phyloP scores from a whole-genome alignment of 108 stramenopile species.

The Phaeodactylum tricornutum region DNA sequence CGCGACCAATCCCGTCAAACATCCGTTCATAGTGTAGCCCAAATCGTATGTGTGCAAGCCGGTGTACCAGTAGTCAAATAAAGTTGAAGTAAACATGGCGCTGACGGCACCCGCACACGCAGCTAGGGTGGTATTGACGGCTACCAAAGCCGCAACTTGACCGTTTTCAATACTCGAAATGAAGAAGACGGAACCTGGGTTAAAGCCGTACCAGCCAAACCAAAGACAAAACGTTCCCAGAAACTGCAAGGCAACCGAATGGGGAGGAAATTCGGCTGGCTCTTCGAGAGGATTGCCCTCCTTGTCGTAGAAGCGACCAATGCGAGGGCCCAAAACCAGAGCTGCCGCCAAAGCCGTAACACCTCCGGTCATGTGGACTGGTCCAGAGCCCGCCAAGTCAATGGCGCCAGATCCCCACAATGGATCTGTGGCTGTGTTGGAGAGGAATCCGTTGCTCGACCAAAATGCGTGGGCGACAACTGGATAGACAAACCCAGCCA shows the following conservation, averaged over 20 bases:
- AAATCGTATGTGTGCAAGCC: slow-evolving; percentile 38
- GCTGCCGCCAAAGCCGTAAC: slow-evolving; percentile 49
- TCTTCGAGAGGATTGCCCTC: slow-evolving; percentile 38
- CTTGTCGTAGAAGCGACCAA: slow-evolving; percentile 47
- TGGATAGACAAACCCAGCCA: slow-evolving; percentile 84
- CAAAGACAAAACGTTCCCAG: slow-evolving; percentile 77
- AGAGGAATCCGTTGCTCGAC: slow-evolving; percentile 59
- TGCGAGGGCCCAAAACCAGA: slow-evolving; percentile 53
- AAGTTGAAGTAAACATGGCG: slow-evolving; percentile 49
- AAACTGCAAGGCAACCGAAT: slow-evolving; percentile 53
- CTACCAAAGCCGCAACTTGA: slow-evolving; percentile 44
- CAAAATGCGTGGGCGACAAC: slow-evolving; percentile 82
- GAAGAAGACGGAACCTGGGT: slow-evolving; percentile 48
- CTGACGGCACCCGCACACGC: slow-evolving; percentile 44
- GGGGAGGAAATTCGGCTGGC: slow-evolving; percentile 33
- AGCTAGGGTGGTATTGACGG: slow-evolving; percentile 67
- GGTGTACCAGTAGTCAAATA: slow-evolving; percentile 16
- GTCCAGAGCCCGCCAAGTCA: slow-evolving; percentile 74
- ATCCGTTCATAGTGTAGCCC: slow-evolving; percentile 50
- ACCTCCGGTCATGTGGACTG: slow-evolving; percentile 58
- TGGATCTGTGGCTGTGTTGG: slow-evolving; percentile 47
- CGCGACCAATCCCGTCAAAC: slow-evolving; percentile 40
- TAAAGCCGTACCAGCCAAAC: slow-evolving; percentile 79
- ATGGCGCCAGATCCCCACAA: slow-evolving; percentile 49
- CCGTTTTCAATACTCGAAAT: slow-evolving; percentile 32